phyloP scores from a whole-genome alignment of 2,329 filamentous ascomycete genomes.

The Apiospora hydei region DNA sequence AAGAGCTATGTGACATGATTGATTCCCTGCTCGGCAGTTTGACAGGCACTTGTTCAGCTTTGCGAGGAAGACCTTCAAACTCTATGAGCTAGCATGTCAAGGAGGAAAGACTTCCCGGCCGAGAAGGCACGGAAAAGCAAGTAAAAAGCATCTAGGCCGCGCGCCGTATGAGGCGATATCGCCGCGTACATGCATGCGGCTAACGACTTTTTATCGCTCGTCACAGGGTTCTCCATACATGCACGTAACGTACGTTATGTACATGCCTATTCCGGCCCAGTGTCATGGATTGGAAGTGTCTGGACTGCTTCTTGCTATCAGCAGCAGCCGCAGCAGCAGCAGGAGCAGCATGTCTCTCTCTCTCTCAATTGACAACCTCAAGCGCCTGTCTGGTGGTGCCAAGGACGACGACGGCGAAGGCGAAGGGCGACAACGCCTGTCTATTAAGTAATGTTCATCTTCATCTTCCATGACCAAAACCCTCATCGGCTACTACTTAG shows the following conservation, averaged over 20 bases:
- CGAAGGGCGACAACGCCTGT: neutral
- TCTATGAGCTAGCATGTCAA: neutral
- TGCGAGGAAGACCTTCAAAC: neutral
- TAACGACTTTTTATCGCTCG: neutral
- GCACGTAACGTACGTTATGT: constrained; percentile 13
- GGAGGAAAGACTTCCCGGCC: neutral
- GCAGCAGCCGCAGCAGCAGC: neutral
- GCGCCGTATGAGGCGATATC: constrained; percentile 16
- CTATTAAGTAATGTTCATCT: constrained; percentile 1
- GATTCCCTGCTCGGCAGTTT: neutral
- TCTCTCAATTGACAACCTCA: neutral
- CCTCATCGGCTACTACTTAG: neutral
- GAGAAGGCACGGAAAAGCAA: constrained; percentile 5
- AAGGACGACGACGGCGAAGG: neutral
- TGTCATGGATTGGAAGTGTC: neutral
- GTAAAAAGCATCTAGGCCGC: neutral
- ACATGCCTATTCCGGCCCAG: constrained; percentile 16
- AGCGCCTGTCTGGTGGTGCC: neutral
- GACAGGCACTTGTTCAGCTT: neutral
- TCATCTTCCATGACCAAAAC: neutral
- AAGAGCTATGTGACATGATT: neutral
- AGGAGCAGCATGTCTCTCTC: neutral
- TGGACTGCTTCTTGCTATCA: neutral
- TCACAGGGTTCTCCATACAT: constrained; percentile 10
- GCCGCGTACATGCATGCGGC: constrained; percentile 15